Conservation (phyloP, 75 land plant species). For the Ceratopteris richardii region DNA sequence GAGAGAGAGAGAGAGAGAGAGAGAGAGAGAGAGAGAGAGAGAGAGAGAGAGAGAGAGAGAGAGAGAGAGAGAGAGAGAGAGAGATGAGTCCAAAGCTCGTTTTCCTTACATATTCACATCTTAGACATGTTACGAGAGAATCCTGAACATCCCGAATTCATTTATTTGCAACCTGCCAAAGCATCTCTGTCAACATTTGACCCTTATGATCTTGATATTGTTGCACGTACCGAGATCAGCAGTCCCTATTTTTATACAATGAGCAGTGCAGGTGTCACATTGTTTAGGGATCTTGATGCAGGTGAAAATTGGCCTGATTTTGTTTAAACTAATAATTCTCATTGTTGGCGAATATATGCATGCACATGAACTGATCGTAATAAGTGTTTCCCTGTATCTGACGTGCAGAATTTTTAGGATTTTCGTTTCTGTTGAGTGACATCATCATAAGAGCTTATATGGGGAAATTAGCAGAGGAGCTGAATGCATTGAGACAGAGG, state of each 20-base stretch:
- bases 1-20: no score
- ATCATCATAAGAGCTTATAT: no score
- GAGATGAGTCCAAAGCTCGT: not conserved
- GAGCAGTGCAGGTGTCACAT: constrained; percentile 25
- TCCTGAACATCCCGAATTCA: constrained; percentile 23
- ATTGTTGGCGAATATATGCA: no score
- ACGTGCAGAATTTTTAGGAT: no score
- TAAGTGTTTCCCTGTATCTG: no score
- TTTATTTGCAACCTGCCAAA: constrained; percentile 24
- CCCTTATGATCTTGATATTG: constrained; percentile 29
- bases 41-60: no score
- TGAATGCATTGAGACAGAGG: no score
- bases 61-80: no score
- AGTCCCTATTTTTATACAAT: constrained; percentile 25
- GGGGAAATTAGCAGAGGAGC: no score
- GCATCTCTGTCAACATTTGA: constrained; percentile 15
- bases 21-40: not conserved
- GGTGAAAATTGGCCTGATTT: constrained; percentile 6
- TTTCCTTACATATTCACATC: not conserved
- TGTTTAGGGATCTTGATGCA: constrained; percentile 26
- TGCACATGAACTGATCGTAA: no score
- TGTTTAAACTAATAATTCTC: not conserved
- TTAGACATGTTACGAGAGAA: constrained; percentile 14
- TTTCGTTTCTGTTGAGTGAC: no score
- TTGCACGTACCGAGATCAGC: constrained; percentile 10